Conservation (phyloP, 2,329 filamentous ascomycete genomes). For the Ophiostoma sp. region DNA sequence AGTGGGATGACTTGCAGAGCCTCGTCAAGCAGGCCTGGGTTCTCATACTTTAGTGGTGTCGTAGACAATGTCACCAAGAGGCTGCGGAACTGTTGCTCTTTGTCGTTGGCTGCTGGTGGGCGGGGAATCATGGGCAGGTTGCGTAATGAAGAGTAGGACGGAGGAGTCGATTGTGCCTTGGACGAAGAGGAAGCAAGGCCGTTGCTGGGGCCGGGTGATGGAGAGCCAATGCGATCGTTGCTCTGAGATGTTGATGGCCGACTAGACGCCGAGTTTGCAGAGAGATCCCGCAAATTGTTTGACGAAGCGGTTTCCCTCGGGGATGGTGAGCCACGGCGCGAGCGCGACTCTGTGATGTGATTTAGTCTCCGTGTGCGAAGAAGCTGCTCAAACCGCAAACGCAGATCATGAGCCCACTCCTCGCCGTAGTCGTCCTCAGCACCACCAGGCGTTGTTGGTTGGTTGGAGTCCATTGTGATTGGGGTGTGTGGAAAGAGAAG, state of each 20-base stretch:
- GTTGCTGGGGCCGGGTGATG: conserved; percentile 19
- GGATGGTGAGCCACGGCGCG: conserved; percentile 53
- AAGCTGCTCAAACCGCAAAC: conserved; percentile 78
- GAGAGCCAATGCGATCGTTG: conserved; percentile 29
- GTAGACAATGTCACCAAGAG: conserved; percentile 78
- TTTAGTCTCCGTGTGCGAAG: conserved; percentile 83
- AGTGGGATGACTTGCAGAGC: conserved; percentile 80
- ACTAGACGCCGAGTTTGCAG: conserved; percentile 31
- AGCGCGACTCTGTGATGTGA: conserved; percentile 64
- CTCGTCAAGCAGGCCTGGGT: conserved; percentile 89
- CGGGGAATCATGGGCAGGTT: conserved; percentile 59
- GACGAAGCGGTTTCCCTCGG: conserved; percentile 48
- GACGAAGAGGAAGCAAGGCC: conserved; percentile 1
- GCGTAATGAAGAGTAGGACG: conserved; percentile 45
- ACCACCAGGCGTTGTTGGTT: conserved; percentile 25
- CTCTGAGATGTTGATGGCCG: conserved; percentile 46
- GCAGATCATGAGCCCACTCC: conserved; percentile 71
- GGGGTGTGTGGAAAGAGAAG: not conserved
- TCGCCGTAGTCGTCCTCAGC: conserved; percentile 53
- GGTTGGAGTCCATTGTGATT: conserved; percentile 31
- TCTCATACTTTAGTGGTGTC: conserved; percentile 91
- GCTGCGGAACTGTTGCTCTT: conserved; percentile 68
- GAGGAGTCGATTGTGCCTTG: conserved; percentile 34
- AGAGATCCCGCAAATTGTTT: conserved; percentile 42
- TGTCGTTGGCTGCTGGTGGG: conserved; percentile 61